Base-by-base conservation (phyloP, 805 yeast species). In the Tetrapisispora taiwanensis region DNA sequence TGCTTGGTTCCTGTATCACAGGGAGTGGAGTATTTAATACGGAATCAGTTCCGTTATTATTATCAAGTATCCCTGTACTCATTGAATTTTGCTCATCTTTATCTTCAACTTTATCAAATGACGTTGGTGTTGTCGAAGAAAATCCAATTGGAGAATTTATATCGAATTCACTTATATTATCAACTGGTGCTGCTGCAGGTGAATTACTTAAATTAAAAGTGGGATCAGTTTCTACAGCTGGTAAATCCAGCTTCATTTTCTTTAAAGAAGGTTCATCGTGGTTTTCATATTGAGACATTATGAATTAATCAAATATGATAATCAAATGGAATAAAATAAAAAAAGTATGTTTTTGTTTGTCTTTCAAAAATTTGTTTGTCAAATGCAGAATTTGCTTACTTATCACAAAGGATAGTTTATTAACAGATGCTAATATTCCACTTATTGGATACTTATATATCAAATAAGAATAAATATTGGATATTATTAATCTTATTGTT, bases 1-100 rank as follows among this genome's bases (percentile, higher is more conserved):
- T 54, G 20, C 52, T 43, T 24, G 57, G 55, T 13, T 55, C 46
- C 18, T 52, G 30, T 27, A 46, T 48, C 36, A 52, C 55, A 7
- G 64, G 63, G 17, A 58, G 40, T 14, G 51, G 42, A 2, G 27
- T 26, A 26, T 36, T 24, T 7, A 28, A 18, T 17, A 28, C 18
- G 1, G 22, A 10, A 37, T 37, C 40, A 4, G 8, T 17, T 1
- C 4, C 17, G 10, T 27, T 27, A 17, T 12, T 26, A 28, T 37
- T 14, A 31, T 31, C 14, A 28, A 7, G 7, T 24, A 12, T 26
- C 3, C n/a, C 30, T 8, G 12, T 36, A 13, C 4, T 36, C 5
- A 15, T 12, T 26, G n/a, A n/a, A 28, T 30, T 36, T 15, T 37
- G 36, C 12, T 36, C 47, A n/a, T 32, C 35, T 17, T 46, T 52